Base-by-base conservation (phyloP, 2,329 filamentous ascomycete species). In the Fonsecaea nubica region DNA sequence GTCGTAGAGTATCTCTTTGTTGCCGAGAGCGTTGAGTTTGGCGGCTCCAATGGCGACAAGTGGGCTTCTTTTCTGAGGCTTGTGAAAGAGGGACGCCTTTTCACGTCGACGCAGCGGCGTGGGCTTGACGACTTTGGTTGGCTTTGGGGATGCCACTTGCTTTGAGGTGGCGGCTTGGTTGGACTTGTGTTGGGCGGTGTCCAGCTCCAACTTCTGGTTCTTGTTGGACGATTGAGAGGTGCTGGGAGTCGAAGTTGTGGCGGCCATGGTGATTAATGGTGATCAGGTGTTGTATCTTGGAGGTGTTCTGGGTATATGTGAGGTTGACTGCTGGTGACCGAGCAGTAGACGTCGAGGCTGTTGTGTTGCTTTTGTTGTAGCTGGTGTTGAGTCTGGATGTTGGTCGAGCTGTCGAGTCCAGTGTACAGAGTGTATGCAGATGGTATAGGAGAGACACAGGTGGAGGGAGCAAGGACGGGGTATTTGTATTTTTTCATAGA, bases 51-150 rank as follows among this genome's bases (percentile, higher is more conserved):
- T n/a, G 32, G 40, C 1, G 40, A 2, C 18, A 8, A 59, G 57
- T 21, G 40, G 38, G 40, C 21, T 15, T 33, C 57, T 13, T 35
- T 48, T 50, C 33, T 50, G 57, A 30, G 59, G 50, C 50, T 62
- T 62, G 35, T 55, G 48, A 50, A 62, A 59, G 38, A 59, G 57
- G 42, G 10, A 8, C 7, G 57, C 25, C 30, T 48, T 33, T 59
- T 45, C 38, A 21, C 25, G 10, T 21, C 33, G 42, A 18, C 40
- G 25, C 4, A 32, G 30, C 38, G 45, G n/a, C 25, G 55, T 32
- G 32, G 25, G 9, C 42, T 62, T 54, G 36, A 32, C 35, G 25
- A 30, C 50, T 18, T 45, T 57, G 38, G 38, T 18, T 6, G 25
- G 33, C 4, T 53, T 52, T 9, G 33, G 50, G 30, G 45, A 33